Conservation (phyloP, 1,139 yeast genomes). For the Wickerhamomyces sp. region DNA sequence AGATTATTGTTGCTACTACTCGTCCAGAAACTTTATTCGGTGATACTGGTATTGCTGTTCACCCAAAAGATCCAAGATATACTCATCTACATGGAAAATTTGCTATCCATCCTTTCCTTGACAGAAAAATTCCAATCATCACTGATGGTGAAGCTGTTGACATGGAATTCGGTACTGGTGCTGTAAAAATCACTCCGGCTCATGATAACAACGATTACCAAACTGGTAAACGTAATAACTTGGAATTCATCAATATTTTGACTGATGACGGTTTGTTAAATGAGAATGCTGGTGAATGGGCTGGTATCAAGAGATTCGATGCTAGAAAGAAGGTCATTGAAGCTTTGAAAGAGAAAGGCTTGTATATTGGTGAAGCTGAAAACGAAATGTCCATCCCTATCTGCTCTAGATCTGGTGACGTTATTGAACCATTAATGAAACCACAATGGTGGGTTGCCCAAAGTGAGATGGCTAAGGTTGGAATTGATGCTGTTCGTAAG, state of each 20-base stretch:
- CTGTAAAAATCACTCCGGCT: slow-evolving; percentile 97
- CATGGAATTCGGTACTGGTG: slow-evolving; percentile 99
- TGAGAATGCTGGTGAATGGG: slow-evolving; percentile 91
- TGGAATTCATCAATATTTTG: slow-evolving; percentile 83
- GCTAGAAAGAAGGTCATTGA: slow-evolving; percentile 87
- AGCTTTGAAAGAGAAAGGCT: slow-evolving; percentile 67
- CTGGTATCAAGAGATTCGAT: slow-evolving; percentile 89
- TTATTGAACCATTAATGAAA: slow-evolving; percentile 92
- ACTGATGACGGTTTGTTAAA: slow-evolving; percentile 91
- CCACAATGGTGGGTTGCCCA: slow-evolving; percentile 99
- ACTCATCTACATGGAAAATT: slow-evolving; percentile 91
- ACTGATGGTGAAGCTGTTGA: slow-evolving; percentile 93
- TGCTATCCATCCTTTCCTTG: slow-evolving; percentile 86
- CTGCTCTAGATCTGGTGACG: slow-evolving; percentile 95
- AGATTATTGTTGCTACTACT: slow-evolving; percentile 89
- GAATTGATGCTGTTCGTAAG: slow-evolving; percentile 77
- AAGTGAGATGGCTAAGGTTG: slow-evolving; percentile 82
- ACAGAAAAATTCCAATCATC: slow-evolving; percentile 80
- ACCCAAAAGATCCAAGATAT: slow-evolving; percentile 91
- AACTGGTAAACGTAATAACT: slow-evolving; percentile 90
- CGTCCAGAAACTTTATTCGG: slow-evolving; percentile 99
- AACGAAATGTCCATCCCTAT: slow-evolving; percentile 94
- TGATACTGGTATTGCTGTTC: slow-evolving; percentile 97
- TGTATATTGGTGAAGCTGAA: slow-evolving; percentile 80
- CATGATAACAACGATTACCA: slow-evolving; percentile 96